These are phyloP conservation scores for Sarcocystis neurona DNA, from an alignment of 169 alveolate species.

Conservation along the genomic window DNA sequence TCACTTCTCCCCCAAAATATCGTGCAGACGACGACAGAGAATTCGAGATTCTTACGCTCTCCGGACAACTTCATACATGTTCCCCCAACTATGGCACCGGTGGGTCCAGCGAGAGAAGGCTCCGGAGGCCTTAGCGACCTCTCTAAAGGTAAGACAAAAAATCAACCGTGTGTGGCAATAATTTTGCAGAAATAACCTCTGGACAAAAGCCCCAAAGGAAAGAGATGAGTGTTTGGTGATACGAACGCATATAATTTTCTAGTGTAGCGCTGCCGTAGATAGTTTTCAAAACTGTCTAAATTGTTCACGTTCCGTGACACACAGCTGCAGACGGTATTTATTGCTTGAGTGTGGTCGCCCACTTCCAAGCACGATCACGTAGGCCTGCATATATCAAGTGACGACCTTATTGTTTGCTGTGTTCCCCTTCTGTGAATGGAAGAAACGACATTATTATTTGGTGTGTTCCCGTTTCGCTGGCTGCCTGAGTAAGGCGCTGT, in stretches of 20 bases:
- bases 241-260: neutral
- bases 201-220: neutral
- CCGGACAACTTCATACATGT: neutral
- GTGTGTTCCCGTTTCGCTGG: neutral
- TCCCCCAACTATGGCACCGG: neutral
- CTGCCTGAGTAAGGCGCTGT: constrained; percentile 67
- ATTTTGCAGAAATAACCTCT: neutral
- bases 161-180: neutral
- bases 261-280: neutral
- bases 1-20: neutral
- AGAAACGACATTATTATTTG: no score
- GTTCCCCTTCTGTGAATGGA: neutral
- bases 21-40: no score
- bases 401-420: neutral
- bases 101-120: neutral
- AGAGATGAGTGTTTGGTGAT: no score
- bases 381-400: neutral
- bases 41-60: neutral
- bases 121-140: constrained; percentile 11
- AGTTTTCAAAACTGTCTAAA: neutral
- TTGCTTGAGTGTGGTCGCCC: no score
- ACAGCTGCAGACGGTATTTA: no score
- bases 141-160: neutral
- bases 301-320: neutral
- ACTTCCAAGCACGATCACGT: no score